Percentiles rank a stretch among this genome's conserved stretches.
Evolutionary conservation across 306 rosid species (phyloP).

Genomic region (Pachyrhizus erosus): DNA sequence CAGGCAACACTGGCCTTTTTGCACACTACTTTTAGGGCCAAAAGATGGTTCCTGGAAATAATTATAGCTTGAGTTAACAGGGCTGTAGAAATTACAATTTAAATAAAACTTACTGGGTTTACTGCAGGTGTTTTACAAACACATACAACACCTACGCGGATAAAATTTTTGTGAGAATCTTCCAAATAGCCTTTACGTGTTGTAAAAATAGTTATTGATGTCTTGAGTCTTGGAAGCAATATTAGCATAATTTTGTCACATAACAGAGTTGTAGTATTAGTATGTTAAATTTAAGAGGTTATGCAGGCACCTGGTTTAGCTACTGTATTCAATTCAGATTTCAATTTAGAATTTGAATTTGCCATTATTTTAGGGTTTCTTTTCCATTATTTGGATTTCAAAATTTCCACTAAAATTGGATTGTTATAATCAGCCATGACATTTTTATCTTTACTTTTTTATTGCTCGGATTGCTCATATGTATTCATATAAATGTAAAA

Average conservation of each 20-base stretch:
- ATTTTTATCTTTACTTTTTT: not conserved
- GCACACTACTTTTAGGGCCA: not conserved
- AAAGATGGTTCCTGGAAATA: not conserved
- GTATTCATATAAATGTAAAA: not conserved
- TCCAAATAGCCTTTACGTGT: no score
- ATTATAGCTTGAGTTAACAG: not conserved
- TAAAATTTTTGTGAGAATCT: not conserved
- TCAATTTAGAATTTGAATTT: not conserved
- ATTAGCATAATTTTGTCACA: not conserved
- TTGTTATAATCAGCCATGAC: not conserved
- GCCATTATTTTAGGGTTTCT: not conserved
- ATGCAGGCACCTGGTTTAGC: slow-evolving; percentile 9
- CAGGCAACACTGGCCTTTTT: not conserved
- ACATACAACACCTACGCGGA: not conserved
- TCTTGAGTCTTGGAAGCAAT: no score
- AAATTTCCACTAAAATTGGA: not conserved
- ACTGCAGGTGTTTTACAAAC: not conserved
- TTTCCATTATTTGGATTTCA: not conserved
- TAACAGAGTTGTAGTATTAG: not conserved
- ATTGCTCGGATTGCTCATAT: not conserved
- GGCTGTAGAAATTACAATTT: not conserved
- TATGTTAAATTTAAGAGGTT: not conserved
- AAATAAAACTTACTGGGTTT: not conserved
- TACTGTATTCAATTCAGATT: not conserved
- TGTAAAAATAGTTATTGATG: no score